Percentiles rank a stretch among this genome's conserved stretches.
Evolutionary conservation across 371 early-diverging fungal genomes (phyloP).

Genomic region (Nematocida minor): DNA sequence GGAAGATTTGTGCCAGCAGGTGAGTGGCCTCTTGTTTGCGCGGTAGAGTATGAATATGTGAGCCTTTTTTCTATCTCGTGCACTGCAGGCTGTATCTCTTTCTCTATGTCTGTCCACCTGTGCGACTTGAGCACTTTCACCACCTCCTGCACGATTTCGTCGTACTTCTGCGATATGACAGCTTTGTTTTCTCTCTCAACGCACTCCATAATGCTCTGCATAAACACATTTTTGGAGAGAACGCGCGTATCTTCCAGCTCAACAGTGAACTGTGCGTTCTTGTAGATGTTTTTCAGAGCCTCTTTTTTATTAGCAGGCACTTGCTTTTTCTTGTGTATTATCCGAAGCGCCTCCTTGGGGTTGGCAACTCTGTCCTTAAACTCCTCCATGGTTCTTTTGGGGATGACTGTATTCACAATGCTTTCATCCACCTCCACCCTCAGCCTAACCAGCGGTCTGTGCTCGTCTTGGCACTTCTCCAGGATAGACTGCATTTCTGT

Average conservation of each 20-base stretch:
- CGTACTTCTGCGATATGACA: slow-evolving; percentile 8
- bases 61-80: slow-evolving; percentile 14
- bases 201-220: slow-evolving; percentile 36
- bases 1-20: too few relatives aligned
- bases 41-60: too few relatives aligned
- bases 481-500: slow-evolving; percentile 28
- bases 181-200: slow-evolving; percentile 36
- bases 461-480: background rate
- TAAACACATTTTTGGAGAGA: slow-evolving; percentile 8
- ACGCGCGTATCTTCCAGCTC: background rate
- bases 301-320: background rate
- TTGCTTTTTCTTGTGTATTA: slow-evolving; percentile 67
- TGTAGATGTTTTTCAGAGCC: background rate
- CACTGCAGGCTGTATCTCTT: slow-evolving; percentile 31
- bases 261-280: slow-evolving; percentile 2
- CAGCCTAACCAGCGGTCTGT: slow-evolving; percentile 68
- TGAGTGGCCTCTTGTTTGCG: too few relatives aligned
- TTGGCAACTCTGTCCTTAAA: slow-evolving; percentile 83
- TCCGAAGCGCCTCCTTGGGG: slow-evolving; percentile 77
- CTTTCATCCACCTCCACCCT: slow-evolving; percentile 68
- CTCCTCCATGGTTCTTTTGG: slow-evolving; percentile 73
- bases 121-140: slow-evolving; percentile 33
- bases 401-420: slow-evolving; percentile 73
- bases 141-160: slow-evolving; percentile 28
- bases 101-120: slow-evolving; percentile 45